A percentile compares a stretch with the other conserved stretches of the same genome.
Conservation (phyloP, 768 basidiomycete species). For the Trametopsis cervina region DNA sequence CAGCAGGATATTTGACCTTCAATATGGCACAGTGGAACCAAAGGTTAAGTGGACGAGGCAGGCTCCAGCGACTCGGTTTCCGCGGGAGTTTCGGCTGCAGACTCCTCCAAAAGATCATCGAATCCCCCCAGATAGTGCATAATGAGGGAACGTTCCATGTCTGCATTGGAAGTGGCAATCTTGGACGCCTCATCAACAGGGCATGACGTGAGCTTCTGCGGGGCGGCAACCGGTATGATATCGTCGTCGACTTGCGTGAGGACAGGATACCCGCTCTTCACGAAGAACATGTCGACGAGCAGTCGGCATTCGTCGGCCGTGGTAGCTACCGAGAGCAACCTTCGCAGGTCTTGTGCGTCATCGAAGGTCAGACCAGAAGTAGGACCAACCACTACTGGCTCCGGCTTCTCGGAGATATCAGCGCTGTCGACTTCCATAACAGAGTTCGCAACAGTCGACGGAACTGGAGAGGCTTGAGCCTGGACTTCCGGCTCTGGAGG, state of each 20-base stretch:
- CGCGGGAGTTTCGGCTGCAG: no score
- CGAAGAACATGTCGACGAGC: constrained; percentile 76
- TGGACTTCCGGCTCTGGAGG: not conserved
- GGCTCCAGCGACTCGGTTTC: no score
- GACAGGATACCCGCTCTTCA: constrained; percentile 18
- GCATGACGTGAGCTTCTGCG: not conserved
- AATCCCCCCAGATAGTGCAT: not conserved
- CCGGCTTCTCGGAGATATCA: not conserved
- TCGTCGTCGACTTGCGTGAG: not conserved
- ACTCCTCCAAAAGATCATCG: no score
- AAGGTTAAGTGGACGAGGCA: no score
- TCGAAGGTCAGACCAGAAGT: constrained; percentile 32
- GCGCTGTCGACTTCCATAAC: not conserved
- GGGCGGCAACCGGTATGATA: not conserved
- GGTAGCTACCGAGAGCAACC: constrained; percentile 59
- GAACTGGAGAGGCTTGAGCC: not conserved
- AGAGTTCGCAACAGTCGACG: not conserved
- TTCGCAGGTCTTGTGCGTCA: constrained; percentile 60
- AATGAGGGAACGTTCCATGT: constrained; percentile 11
- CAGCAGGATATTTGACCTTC: no score
- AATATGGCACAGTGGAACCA: no score
- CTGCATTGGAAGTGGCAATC: constrained; percentile 5
- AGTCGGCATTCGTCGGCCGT: constrained; percentile 79
- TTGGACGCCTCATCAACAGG: constrained; percentile 6
- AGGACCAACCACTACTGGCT: constrained; percentile 7